Base-by-base conservation (phyloP, 768 basidiomycete genomes). In the Phanerochaete sordida region DNA sequence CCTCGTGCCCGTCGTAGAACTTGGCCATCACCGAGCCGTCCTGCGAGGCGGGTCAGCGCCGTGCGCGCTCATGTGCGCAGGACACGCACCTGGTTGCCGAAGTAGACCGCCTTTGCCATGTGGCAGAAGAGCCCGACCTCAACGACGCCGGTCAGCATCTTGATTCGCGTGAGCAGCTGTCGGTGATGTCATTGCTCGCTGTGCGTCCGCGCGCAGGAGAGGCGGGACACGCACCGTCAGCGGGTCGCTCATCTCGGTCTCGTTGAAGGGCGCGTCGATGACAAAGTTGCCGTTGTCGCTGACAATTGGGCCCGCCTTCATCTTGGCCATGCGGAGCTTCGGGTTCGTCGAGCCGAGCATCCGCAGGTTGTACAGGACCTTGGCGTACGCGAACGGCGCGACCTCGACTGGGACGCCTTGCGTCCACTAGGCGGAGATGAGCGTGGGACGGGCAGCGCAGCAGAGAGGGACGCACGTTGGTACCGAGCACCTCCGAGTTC, bases 221-320 rank as follows among this genome's bases (percentile, higher is more conserved):
- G 16, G 16, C 39, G 28, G 3, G 69, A n/a, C n/a, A n/a, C 73
- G 62, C 37, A 93, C 90, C 60, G 75, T 75, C 45, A 76, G 77
- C 0, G 94, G 91, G 33, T 91, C 78, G 64, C 75, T 70, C 81
- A 96, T 87, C 67, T 79, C 69, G 37, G 86, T 83, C 58, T 77
- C 79, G 15, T 83, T 76, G 75, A 98, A 98, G 1, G 94, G 93
- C 16, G 97, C 97, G 68, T 99, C 97, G 64, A 99, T 96, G 65
- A 98, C 82, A 72, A 99, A 98, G 75, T 97, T 98, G 23, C 93
- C 93, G 66, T 99, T 99, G 73, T 99, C 97, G 3, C 92, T 84
- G 19, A 99, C 96, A 44, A 99, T 92, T 12, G 96, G 97, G 9
- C 97, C 96, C 48, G 95, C 95, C 74, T 91, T 91, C 69, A 88